Conservation (phyloP, 2,329 filamentous ascomycete species). For the Penicillium sp. region DNA sequence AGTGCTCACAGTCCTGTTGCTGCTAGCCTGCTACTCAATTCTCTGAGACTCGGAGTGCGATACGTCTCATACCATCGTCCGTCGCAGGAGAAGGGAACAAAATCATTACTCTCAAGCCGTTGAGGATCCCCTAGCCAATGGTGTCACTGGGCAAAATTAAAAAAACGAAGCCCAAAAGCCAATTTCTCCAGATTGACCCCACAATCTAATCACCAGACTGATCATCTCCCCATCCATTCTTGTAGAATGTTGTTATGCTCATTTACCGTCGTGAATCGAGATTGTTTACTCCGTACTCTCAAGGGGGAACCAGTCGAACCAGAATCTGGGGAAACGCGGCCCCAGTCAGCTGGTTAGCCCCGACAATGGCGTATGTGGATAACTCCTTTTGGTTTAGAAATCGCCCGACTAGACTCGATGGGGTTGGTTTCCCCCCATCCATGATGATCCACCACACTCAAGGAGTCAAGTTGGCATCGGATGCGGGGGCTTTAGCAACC, state of each 20-base stretch:
- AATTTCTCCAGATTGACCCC: conserved; percentile 1
- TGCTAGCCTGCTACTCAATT: too few relatives aligned
- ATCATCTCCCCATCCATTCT: background rate
- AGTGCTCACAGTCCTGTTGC: too few relatives aligned
- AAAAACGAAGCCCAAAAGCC: background rate
- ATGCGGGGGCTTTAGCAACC: background rate
- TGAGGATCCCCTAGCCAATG: background rate
- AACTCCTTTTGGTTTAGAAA: background rate
- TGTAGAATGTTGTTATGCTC: background rate
- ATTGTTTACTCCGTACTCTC: background rate
- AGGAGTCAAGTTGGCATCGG: background rate
- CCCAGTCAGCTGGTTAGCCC: conserved; percentile 10
- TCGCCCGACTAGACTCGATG: background rate
- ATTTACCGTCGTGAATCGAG: too few relatives aligned
- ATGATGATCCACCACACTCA: background rate
- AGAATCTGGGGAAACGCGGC: conserved; percentile 25
- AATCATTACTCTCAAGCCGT: conserved; percentile 5
- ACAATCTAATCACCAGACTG: background rate
- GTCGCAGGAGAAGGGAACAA: background rate
- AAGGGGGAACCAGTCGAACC: conserved; percentile 8
- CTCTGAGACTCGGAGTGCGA: background rate
- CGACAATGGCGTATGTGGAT: background rate
- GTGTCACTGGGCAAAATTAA: background rate
- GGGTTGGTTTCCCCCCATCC: background rate
- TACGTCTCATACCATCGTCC: background rate